These are phyloP conservation scores for Euphorbia schlechtendalii DNA, from an alignment of 441 rosid genomes.

Conservation along the genomic window DNA sequence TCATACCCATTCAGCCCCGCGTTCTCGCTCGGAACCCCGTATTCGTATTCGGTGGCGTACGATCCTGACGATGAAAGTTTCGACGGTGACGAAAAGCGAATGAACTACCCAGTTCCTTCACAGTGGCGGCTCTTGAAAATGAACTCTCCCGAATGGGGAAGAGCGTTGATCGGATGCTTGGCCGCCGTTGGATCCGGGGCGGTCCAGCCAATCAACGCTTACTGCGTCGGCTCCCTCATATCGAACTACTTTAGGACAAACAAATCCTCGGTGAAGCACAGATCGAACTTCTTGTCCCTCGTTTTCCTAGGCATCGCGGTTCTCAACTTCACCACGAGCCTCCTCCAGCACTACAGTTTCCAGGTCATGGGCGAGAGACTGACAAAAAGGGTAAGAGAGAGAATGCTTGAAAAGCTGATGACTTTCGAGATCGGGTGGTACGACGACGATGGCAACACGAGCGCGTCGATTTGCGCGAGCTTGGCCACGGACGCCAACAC, in stretches of 20 bases:
- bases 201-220: conserved; percentile 66
- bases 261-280: conserved; percentile 35
- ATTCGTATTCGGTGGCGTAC: conserved; percentile 39
- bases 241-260: conserved; percentile 40
- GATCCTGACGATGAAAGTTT: conserved; percentile 35
- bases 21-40: conserved; percentile 54
- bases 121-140: conserved; percentile 55
- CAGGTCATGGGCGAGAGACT: conserved; percentile 61
- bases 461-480: conserved; percentile 60
- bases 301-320: conserved; percentile 49
- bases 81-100: conserved; percentile 19
- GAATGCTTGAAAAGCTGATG: conserved; percentile 45
- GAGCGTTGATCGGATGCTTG: conserved; percentile 44
- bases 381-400: conserved; percentile 58
- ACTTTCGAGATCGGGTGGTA: conserved; percentile 65
- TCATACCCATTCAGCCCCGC: conserved; percentile 52
- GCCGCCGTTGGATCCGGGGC: conserved; percentile 61
- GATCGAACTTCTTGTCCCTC: conserved; percentile 40
- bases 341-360: conserved; percentile 60
- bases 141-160: conserved; percentile 49
- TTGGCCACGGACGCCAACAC: conserved; percentile 54
- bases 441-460: conserved; percentile 59
- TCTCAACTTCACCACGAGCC: conserved; percentile 42
- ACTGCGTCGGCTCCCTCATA: conserved; percentile 51
- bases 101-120: conserved; percentile 40